phyloP scores from a whole-genome alignment of 2,329 filamentous ascomycete genomes.

The Clarireedia hainanense region DNA sequence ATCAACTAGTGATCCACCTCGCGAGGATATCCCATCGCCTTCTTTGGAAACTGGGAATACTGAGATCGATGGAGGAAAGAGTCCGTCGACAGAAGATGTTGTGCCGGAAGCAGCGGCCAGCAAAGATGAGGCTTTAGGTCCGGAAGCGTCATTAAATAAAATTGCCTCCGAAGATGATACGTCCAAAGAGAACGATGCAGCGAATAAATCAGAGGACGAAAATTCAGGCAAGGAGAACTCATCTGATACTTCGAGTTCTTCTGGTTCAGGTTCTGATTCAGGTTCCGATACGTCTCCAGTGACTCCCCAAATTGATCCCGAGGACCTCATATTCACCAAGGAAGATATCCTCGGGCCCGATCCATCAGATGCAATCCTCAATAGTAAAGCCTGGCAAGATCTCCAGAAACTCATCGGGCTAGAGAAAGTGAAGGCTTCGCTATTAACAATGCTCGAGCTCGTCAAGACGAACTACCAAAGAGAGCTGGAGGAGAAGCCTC shows the following conservation, averaged over 20 bases:
- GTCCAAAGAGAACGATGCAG: background rate
- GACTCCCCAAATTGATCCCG: background rate
- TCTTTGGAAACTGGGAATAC: too few relatives aligned
- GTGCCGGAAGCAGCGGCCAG: background rate
- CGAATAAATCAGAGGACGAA: background rate
- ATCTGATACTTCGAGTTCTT: background rate
- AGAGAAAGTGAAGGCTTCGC: slow-evolving; percentile 42
- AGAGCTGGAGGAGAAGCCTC: slow-evolving; percentile 54
- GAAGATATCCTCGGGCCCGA: slow-evolving; percentile 66
- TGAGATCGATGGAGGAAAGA: too few relatives aligned
- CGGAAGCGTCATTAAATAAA: too few relatives aligned
- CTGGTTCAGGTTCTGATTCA: background rate
- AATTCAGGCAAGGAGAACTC: background rate
- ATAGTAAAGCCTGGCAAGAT: slow-evolving; percentile 47
- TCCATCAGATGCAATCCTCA: slow-evolving; percentile 42
- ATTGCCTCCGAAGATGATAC: background rate
- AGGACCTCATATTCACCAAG: slow-evolving; percentile 40
- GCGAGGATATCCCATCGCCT: too few relatives aligned
- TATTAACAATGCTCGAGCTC: slow-evolving; percentile 47
- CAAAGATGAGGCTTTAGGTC: background rate
- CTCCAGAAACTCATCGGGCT: slow-evolving; percentile 53
- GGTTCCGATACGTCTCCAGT: background rate
- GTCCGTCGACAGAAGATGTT: background rate
- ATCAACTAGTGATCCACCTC: too few relatives aligned
- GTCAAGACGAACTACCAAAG: slow-evolving; percentile 48